phyloP scores from a whole-genome alignment of 192 early-diverging fungal genomes.

The Thoreauomyces humboldtii region DNA sequence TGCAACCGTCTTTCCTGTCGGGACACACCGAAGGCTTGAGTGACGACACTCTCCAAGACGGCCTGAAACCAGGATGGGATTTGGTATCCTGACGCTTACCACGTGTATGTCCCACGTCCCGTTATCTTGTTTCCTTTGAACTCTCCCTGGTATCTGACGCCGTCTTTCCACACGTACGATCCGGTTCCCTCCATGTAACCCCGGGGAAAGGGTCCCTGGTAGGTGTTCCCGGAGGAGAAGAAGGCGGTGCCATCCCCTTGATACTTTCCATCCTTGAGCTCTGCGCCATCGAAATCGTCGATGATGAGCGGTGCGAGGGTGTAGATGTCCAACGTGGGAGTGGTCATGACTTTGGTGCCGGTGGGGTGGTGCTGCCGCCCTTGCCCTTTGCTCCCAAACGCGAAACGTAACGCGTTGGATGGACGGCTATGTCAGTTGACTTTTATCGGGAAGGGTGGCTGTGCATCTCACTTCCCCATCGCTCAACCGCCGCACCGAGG shows the following conservation, averaged over 20 bases:
- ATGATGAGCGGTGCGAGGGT: constrained; percentile 10
- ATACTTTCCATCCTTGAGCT: neutral
- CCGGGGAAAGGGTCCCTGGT: constrained; percentile 35
- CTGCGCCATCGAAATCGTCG: neutral
- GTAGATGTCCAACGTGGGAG: constrained; percentile 3
- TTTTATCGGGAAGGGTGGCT: no score
- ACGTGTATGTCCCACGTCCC: constrained; percentile 43
- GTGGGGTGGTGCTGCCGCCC: no score
- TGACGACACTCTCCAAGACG: neutral
- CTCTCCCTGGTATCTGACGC: constrained; percentile 41
- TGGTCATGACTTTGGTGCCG: neutral
- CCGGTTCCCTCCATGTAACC: constrained; percentile 50
- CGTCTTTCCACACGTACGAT: constrained; percentile 43
- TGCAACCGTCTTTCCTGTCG: constrained; percentile 43
- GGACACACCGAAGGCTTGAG: no score
- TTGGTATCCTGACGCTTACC: constrained; percentile 21
- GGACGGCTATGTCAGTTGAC: no score
- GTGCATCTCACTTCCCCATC: no score
- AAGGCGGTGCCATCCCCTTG: constrained; percentile 28
- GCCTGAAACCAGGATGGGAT: neutral
- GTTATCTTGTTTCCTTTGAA: constrained; percentile 46
- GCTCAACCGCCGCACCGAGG: no score
- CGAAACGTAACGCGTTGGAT: no score
- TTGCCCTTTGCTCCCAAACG: no score
- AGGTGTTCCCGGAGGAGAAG: constrained; percentile 40